phyloP scores from a whole-genome alignment of 371 early-diverging fungal species.

The Rhizopus arrhizus region DNA sequence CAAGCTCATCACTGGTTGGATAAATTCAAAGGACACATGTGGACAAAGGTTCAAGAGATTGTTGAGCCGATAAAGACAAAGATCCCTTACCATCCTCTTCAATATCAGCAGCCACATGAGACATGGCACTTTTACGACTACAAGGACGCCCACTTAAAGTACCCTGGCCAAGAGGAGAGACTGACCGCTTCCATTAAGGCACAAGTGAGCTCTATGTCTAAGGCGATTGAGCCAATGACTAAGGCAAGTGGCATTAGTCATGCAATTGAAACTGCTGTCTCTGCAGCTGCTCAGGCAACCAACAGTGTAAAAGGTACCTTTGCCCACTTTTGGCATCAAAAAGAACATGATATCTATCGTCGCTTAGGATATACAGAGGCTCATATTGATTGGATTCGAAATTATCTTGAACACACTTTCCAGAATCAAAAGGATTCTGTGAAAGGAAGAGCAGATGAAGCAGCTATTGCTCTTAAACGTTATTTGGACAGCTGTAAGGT shows the following conservation, averaged over 20 bases:
- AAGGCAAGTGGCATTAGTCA: constrained; percentile 17
- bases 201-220: constrained; percentile 19
- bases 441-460: constrained; percentile 30
- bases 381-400: constrained; percentile 34
- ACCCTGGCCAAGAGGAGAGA: not conserved
- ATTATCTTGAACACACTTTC: constrained; percentile 24
- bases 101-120: not conserved
- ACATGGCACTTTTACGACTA: constrained; percentile 1
- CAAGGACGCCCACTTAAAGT: not conserved
- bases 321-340: constrained; percentile 26
- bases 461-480: constrained; percentile 28
- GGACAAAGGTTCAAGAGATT: not conserved
- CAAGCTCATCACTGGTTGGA: constrained; percentile 14
- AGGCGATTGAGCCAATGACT: constrained; percentile 15
- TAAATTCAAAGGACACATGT: not conserved
- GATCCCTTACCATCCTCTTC: not conserved
- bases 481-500: constrained; percentile 35
- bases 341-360: constrained; percentile 24
- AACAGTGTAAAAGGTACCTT: constrained; percentile 19
- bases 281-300: constrained; percentile 16
- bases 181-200: constrained; percentile 18
- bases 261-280: constrained; percentile 9
- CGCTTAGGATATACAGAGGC: constrained; percentile 31
- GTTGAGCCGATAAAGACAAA: not conserved
- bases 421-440: constrained; percentile 28